Percentiles rank a stretch among this genome's conserved stretches.
Conservation (phyloP, 2,329 filamentous ascomycete genomes). For the Fusarium penzigii region DNA sequence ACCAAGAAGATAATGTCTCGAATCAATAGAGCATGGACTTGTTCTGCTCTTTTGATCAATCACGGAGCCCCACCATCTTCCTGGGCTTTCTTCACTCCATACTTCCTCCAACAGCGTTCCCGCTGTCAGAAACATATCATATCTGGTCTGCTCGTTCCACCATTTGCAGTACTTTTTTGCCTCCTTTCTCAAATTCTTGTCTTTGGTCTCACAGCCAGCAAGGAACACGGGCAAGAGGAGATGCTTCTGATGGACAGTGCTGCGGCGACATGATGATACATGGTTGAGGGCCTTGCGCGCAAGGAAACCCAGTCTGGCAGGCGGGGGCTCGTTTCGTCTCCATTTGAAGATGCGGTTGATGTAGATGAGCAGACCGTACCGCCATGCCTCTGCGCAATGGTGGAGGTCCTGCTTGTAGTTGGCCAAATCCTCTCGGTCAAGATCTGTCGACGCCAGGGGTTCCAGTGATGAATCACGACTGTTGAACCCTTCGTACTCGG, state of each 20-base stretch:
- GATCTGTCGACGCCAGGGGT: not conserved
- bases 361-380: constrained; percentile 35
- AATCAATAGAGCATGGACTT: not conserved
- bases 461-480: not conserved
- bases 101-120: constrained; percentile 20
- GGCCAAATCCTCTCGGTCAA: constrained; percentile 3
- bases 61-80: constrained; percentile 6
- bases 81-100: constrained; percentile 8
- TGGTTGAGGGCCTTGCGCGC: constrained; percentile 30
- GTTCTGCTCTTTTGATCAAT: constrained; percentile 10
- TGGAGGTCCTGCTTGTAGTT: constrained; percentile 29
- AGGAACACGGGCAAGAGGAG: constrained; percentile 39
- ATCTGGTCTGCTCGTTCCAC: constrained; percentile 34
- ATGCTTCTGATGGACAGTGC: constrained; percentile 36
- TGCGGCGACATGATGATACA: constrained; percentile 24
- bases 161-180: constrained; percentile 32
- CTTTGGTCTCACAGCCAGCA: constrained; percentile 31
- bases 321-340: constrained; percentile 8
- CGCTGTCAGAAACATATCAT: constrained; percentile 33
- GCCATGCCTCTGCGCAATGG: constrained; percentile 38
- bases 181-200: constrained; percentile 23
- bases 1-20: constrained; percentile 9
- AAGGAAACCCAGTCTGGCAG: constrained; percentile 18
- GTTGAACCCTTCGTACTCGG: constrained; percentile 6
- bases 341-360: constrained; percentile 33